These are phyloP conservation scores for Kazachstania viticola DNA, from an alignment of 805 yeast genomes.

Conservation along the genomic window DNA sequence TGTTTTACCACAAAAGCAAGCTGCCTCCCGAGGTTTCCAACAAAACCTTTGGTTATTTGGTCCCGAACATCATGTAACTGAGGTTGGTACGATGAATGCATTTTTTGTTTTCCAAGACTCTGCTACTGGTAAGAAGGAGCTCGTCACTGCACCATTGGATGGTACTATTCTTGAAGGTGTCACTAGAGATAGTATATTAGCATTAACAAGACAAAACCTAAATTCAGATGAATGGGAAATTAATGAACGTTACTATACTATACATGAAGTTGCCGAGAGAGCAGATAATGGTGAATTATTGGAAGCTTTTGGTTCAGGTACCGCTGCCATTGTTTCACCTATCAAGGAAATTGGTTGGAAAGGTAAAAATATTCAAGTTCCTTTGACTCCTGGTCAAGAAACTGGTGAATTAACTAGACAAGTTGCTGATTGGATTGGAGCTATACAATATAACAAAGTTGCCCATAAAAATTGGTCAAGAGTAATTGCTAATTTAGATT, in stretches of 20 bases:
- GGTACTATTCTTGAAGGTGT: conserved; percentile 96
- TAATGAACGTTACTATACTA: conserved; percentile 73
- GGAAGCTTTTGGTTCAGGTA: conserved; percentile 94
- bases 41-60: conserved; percentile 96
- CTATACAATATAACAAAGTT: conserved; percentile 78
- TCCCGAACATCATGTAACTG: conserved; percentile 75
- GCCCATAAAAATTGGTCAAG: conserved; percentile 44
- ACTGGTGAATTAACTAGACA: conserved; percentile 66
- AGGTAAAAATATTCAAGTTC: conserved; percentile 62
- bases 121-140: conserved; percentile 70
- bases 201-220: conserved; percentile 64
- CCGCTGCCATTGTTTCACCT: conserved; percentile 94
- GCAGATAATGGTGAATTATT: conserved; percentile 71
- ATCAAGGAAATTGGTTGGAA: conserved; percentile 76
- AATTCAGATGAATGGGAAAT: conserved; percentile 69
- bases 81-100: conserved; percentile 95
- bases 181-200: conserved; percentile 78
- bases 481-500: conserved; percentile 24
- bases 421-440: conserved; percentile 75
- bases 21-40: conserved; percentile 82
- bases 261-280: conserved; percentile 65
- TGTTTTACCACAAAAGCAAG: conserved; percentile 77
- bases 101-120: conserved; percentile 73
- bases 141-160: conserved; percentile 91
- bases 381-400: conserved; percentile 68